A percentile compares a stretch with the other conserved stretches of the same genome.
These are phyloP conservation scores for Angomonas ambiguus DNA, from an alignment of 208 protist species.

Conservation along the genomic window DNA sequence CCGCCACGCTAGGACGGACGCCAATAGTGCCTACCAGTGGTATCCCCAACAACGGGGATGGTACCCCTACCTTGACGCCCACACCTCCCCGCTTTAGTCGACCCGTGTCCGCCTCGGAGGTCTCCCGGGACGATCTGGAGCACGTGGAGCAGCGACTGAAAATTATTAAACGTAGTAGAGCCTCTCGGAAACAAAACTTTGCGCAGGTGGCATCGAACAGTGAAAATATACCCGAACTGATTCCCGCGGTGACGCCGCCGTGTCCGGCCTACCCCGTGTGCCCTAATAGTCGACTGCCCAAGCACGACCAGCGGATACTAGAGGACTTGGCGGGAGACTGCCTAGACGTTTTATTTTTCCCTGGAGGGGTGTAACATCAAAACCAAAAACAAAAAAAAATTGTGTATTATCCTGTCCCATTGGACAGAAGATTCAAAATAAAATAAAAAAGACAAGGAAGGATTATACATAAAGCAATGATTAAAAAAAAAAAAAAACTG, in stretches of 20 bases:
- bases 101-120: conserved; percentile 9
- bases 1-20: not conserved
- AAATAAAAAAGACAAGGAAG: conserved; percentile 20
- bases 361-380: not conserved
- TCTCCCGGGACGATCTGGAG: conserved; percentile 4
- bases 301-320: conserved; percentile 72
- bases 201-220: conserved; percentile 5
- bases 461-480: not conserved
- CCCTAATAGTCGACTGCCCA: conserved; percentile 35
- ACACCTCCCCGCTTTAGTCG: conserved; percentile 2
- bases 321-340: conserved; percentile 64
- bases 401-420: not conserved
- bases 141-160: conserved; percentile 72
- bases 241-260: conserved; percentile 21
- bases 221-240: not conserved
- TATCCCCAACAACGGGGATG: no score
- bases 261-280: conserved; percentile 66
- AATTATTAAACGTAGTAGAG: conserved; percentile 69
- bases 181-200: conserved; percentile 3
- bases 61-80: not conserved
- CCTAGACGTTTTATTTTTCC: conserved; percentile 63
- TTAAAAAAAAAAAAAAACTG: not conserved
- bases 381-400: not conserved
- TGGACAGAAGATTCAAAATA: conserved; percentile 39
- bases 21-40: no score